These are phyloP conservation scores for Bimuria novae-zelandiae DNA, from an alignment of 2,329 filamentous ascomycete genomes.

Conservation along the genomic window DNA sequence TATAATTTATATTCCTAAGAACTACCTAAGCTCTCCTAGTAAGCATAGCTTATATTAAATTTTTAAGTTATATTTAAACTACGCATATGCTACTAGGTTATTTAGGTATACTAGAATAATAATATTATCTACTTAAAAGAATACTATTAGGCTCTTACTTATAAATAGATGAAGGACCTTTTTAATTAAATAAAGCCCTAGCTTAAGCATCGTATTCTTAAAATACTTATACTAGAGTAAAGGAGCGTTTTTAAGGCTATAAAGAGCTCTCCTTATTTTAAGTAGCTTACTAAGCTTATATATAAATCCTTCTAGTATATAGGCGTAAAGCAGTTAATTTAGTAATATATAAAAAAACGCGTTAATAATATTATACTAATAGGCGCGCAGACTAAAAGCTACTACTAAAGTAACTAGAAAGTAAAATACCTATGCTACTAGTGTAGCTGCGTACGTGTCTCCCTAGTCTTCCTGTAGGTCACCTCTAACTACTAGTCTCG, in stretches of 20 bases:
- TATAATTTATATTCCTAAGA: not conserved
- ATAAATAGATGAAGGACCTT: slow-evolving; percentile 13
- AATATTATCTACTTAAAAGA: slow-evolving; percentile 17
- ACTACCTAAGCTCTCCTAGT: not conserved
- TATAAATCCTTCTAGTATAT: slow-evolving; percentile 15
- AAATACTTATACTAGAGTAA: slow-evolving; percentile 23
- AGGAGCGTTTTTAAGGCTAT: slow-evolving; percentile 18
- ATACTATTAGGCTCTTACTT: slow-evolving; percentile 11
- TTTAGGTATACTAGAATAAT: not conserved
- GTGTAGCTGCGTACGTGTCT: not conserved
- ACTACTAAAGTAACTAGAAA: not conserved
- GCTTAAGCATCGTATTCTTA: slow-evolving; percentile 9
- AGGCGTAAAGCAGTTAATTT: not conserved
- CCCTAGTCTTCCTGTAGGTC: no score
- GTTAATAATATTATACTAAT: not conserved
- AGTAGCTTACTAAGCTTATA: slow-evolving; percentile 4
- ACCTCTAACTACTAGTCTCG: no score
- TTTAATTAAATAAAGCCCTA: slow-evolving; percentile 10
- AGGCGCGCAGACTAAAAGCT: not conserved
- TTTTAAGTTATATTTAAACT: not conserved
- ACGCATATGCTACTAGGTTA: not conserved
- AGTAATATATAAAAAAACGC: not conserved
- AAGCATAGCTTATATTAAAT: not conserved
- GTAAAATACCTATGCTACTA: not conserved
- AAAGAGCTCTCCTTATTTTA: slow-evolving; percentile 19